Conservation (phyloP, 1,139 yeast genomes). For the Pneumocystis carinii region DNA sequence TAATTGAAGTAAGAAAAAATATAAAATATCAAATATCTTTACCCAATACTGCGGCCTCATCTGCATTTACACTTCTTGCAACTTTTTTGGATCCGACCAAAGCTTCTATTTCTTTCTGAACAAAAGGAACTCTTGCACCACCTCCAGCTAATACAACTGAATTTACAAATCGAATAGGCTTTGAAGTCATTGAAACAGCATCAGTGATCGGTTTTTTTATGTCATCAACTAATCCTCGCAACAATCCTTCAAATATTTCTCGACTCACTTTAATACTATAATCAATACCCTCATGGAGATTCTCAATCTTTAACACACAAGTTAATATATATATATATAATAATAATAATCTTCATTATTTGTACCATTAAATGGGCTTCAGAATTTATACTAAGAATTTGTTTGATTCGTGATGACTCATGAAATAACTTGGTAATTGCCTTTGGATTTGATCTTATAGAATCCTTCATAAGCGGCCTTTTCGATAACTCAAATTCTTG, state of each 20-base stretch:
- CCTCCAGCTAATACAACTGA: conserved; percentile 85
- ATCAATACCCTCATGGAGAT: conserved; percentile 49
- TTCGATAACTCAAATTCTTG: conserved; percentile 33
- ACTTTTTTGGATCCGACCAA: conserved; percentile 36
- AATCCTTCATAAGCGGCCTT: conserved; percentile 21
- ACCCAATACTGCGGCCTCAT: conserved; percentile 79
- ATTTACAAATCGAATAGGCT: conserved; percentile 27
- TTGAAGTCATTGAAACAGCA: conserved; percentile 29
- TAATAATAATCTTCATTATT: conserved; percentile 38
- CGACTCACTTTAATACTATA: conserved; percentile 53
- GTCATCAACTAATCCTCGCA: conserved; percentile 29
- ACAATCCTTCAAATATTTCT: conserved; percentile 55
- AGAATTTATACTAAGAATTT: conserved; percentile 68
- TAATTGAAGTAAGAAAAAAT: background rate
- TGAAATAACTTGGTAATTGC: conserved; percentile 56
- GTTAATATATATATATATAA: conserved; percentile 29
- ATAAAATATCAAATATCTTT: background rate
- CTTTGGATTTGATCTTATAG: conserved; percentile 27
- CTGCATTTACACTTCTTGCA: conserved; percentile 87
- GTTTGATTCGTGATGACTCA: conserved; percentile 77
- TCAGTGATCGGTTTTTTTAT: conserved; percentile 41
- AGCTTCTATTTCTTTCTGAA: conserved; percentile 38
- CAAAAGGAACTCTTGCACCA: conserved; percentile 76
- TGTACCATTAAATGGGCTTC: conserved; percentile 46
- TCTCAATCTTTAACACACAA: conserved; percentile 10